Conservation (phyloP, 192 early-diverging fungal genomes). For the Coemansia sp. region DNA sequence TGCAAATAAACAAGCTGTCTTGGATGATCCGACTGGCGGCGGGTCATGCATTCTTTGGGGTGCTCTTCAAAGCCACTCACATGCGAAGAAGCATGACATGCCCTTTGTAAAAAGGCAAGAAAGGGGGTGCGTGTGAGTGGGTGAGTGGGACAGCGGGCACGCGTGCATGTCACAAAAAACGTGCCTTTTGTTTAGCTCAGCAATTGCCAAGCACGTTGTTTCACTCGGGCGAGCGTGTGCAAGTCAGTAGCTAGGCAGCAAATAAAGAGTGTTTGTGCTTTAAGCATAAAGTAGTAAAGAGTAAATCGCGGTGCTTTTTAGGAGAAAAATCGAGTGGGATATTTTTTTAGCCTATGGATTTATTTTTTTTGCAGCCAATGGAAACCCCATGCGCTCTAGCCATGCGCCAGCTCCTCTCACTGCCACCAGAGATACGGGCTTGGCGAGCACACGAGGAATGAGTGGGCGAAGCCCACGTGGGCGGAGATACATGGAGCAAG, state of each 20-base stretch:
- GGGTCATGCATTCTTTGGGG: neutral
- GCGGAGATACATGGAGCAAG: neutral
- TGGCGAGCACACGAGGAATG: conserved; percentile 4
- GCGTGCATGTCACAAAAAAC: neutral
- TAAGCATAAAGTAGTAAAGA: neutral
- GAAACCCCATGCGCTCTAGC: neutral
- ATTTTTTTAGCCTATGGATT: neutral
- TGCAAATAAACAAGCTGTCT: neutral
- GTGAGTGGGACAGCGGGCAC: neutral
- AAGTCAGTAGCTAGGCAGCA: neutral
- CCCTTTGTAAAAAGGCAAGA: neutral
- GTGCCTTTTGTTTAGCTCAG: conserved; percentile 1
- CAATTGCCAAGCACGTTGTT: neutral
- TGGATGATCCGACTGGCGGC: conserved; percentile 1
- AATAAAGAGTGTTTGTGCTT: neutral
- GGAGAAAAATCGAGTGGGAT: neutral
- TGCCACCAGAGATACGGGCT: neutral
- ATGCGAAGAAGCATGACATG: neutral
- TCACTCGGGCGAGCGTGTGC: neutral
- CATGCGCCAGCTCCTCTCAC: neutral
- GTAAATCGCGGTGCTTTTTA: neutral
- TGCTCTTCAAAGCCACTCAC: neutral
- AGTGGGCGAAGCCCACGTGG: neutral
- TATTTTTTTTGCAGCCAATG: neutral
- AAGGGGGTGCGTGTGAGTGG: neutral